These are phyloP conservation scores for Arthrobotrys entomopaga DNA, from an alignment of 2,329 filamentous ascomycete genomes.

Conservation along the genomic window DNA sequence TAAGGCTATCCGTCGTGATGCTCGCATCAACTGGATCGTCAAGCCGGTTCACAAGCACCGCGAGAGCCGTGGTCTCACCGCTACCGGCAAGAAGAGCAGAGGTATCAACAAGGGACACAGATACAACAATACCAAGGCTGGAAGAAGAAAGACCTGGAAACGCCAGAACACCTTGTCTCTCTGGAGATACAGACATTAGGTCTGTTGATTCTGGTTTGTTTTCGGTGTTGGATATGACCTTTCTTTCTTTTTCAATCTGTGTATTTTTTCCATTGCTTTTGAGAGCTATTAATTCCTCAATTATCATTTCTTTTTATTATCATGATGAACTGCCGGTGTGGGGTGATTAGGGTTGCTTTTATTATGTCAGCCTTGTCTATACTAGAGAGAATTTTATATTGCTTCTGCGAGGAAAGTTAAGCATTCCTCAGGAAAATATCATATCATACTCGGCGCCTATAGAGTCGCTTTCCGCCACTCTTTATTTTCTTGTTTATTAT, in stretches of 20 bases:
- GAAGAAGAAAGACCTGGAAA: constrained; percentile 99
- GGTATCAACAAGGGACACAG: constrained; percentile 99
- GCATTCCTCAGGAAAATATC: too few species aligned
- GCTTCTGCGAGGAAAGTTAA: neutral
- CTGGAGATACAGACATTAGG: constrained; percentile 67
- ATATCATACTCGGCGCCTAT: too few species aligned
- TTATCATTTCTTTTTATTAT: constrained; percentile 10
- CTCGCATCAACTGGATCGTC: constrained; percentile 99
- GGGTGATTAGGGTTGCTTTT: constrained; percentile 6
- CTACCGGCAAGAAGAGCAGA: constrained; percentile 99
- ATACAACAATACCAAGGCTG: constrained; percentile 98
- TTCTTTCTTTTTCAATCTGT: constrained; percentile 9
- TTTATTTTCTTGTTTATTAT: too few species aligned
- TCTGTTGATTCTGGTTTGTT: constrained; percentile 31
- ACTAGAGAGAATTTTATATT: constrained; percentile 7
- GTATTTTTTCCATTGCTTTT: constrained; percentile 28
- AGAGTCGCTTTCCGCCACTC: too few species aligned
- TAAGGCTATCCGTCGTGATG: constrained; percentile 99
- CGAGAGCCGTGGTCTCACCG: constrained; percentile 94
- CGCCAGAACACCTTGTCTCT: constrained; percentile 98
- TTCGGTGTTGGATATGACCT: constrained; percentile 6
- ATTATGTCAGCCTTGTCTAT: constrained; percentile 11
- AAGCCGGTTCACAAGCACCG: constrained; percentile 99
- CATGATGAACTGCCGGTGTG: neutral
- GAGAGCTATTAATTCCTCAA: constrained; percentile 44